These are phyloP conservation scores for Acidomyces sp. DNA, from an alignment of 495 filamentous ascomycete genomes.

Conservation along the genomic window DNA sequence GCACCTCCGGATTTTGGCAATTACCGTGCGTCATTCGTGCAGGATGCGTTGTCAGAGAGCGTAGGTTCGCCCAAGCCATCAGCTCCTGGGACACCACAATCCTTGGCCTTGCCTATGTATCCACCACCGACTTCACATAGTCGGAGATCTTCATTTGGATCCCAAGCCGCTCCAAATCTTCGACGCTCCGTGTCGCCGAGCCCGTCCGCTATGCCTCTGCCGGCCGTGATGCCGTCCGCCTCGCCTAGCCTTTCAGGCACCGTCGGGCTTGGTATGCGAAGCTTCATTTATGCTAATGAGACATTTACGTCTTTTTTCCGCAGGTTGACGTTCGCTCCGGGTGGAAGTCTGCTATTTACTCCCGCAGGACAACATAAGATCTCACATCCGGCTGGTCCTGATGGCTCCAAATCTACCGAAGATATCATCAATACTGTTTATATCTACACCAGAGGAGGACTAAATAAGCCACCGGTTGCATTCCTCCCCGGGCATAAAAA, in stretches of 20 bases:
- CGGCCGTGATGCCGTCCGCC: constrained; percentile 89
- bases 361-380: constrained; percentile 93
- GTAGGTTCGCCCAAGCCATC: constrained; percentile 78
- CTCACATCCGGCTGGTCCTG: constrained; percentile 50
- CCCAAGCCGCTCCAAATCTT: constrained; percentile 51
- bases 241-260: constrained; percentile 58
- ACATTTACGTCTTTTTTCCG: constrained; percentile 96
- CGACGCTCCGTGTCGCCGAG: constrained; percentile 90
- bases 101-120: constrained; percentile 88
- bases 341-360: constrained; percentile 89
- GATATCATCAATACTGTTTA: constrained; percentile 96
- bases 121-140: constrained; percentile 86
- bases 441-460: constrained; percentile 89
- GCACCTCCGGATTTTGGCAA: constrained; percentile 64
- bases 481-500: constrained; percentile 97
- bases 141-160: constrained; percentile 87
- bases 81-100: constrained; percentile 87
- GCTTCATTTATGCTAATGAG: constrained; percentile 93
- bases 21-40: constrained; percentile 43
- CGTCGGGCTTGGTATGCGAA: constrained; percentile 55
- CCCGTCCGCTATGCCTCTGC: constrained; percentile 82
- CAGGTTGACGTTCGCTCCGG: constrained; percentile 83
- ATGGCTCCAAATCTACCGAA: constrained; percentile 58
- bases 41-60: constrained; percentile 41
- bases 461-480: constrained; percentile 95